Conservation (phyloP, 2,329 filamentous ascomycete genomes). For the Neonectria hederae region DNA sequence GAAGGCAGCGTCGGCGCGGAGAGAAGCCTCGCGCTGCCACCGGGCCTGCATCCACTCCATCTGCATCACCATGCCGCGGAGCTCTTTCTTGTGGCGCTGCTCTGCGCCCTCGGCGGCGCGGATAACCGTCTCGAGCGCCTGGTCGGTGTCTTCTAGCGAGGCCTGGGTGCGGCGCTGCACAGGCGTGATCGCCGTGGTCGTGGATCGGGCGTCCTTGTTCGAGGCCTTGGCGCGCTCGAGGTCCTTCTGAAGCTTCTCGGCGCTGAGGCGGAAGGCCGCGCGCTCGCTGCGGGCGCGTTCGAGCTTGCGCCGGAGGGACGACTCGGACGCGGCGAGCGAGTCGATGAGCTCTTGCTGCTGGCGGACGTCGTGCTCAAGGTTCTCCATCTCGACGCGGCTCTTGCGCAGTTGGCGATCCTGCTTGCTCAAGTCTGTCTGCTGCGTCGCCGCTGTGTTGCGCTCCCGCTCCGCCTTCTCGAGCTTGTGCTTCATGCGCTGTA, state of each 20-base stretch:
- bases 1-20: constrained; percentile 83
- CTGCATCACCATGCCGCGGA: constrained; percentile 86
- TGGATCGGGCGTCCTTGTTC: constrained; percentile 18
- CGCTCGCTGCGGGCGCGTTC: constrained; percentile 75
- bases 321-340: constrained; percentile 64
- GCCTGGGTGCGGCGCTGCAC: constrained; percentile 39
- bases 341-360: constrained; percentile 75
- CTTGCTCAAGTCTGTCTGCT: constrained; percentile 55
- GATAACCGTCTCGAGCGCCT: constrained; percentile 67
- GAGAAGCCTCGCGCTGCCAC: constrained; percentile 80
- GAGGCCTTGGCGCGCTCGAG: constrained; percentile 51
- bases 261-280: constrained; percentile 62
- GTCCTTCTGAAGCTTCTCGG: constrained; percentile 64
- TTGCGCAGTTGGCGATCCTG: constrained; percentile 70
- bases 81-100: constrained; percentile 75
- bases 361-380: constrained; percentile 76
- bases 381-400: constrained; percentile 71
- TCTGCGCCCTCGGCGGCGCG: constrained; percentile 70
- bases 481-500: constrained; percentile 58
- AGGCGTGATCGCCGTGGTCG: constrained; percentile 20
- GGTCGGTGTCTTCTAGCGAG: constrained; percentile 53
- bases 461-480: constrained; percentile 62
- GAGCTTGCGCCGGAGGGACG: constrained; percentile 71
- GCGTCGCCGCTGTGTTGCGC: constrained; percentile 48
- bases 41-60: constrained; percentile 90